Evolutionary conservation across 2,329 filamentous ascomycete species (phyloP).

Genomic region (Aspergillus persii): DNA sequence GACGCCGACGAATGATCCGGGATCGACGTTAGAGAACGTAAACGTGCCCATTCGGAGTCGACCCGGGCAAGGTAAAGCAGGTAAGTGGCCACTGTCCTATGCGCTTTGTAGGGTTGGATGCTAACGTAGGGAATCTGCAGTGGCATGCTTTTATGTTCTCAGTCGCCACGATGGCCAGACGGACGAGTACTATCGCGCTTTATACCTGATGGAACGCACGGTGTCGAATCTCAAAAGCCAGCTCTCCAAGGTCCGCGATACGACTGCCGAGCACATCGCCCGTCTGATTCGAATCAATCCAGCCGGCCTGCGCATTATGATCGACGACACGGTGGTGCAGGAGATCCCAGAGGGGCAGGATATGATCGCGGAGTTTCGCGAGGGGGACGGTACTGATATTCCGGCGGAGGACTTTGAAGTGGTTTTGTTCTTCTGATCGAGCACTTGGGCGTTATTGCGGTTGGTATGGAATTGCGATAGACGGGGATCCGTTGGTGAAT

Average conservation of each 20-base stretch:
- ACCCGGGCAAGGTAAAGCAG: neutral
- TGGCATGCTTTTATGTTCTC: neutral
- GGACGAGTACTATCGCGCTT: conserved; percentile 68
- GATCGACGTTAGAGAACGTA: neutral
- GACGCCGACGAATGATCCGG: neutral
- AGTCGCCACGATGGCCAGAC: conserved; percentile 35
- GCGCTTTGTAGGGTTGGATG: no score
- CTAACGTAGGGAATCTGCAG: neutral
- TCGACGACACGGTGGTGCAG: conserved; percentile 81
- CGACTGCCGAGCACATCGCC: neutral
- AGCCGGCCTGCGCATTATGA: conserved; percentile 71
- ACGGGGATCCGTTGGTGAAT: no score
- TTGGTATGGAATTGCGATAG: no score
- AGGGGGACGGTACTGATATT: neutral
- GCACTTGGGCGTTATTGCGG: no score
- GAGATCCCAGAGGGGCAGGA: conserved; percentile 83
- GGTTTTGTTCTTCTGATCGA: neutral
- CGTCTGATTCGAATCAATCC: conserved; percentile 60
- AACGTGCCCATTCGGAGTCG: neutral
- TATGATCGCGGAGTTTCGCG: conserved; percentile 59
- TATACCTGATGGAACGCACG: conserved; percentile 75
- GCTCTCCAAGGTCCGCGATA: conserved; percentile 53
- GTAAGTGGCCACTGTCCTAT: neutral
- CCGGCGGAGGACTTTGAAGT: neutral
- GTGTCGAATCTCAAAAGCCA: conserved; percentile 67